These are phyloP conservation scores for Aureobasidium uvarum DNA, from an alignment of 2,329 filamentous ascomycete genomes.

Conservation along the genomic window DNA sequence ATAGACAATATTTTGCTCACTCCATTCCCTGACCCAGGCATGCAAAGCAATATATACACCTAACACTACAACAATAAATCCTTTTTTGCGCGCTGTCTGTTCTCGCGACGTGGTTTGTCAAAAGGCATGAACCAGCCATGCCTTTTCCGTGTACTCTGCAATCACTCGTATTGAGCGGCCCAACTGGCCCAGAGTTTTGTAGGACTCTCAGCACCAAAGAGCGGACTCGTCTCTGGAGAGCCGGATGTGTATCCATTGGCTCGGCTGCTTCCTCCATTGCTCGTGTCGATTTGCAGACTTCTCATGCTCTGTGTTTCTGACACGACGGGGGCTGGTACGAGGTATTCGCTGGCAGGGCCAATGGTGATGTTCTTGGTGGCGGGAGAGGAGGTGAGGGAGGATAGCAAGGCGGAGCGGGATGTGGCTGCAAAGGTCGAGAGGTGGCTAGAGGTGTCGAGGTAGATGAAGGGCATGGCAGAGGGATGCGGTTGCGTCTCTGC, in stretches of 20 bases:
- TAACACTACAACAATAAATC: slow-evolving; percentile 5
- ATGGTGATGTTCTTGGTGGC: slow-evolving; percentile 23
- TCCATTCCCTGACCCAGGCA: not conserved
- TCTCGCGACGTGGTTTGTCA: not conserved
- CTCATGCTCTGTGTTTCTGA: slow-evolving; percentile 13
- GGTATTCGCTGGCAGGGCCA: slow-evolving; percentile 25
- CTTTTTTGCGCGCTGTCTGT: not conserved
- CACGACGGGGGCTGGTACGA: slow-evolving; percentile 17
- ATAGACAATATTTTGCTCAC: not conserved
- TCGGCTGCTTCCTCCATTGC: not conserved
- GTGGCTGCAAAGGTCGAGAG: slow-evolving; percentile 20
- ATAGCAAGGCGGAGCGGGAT: slow-evolving; percentile 4
- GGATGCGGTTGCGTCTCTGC: not conserved
- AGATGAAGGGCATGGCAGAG: slow-evolving; percentile 17
- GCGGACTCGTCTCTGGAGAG: slow-evolving; percentile 27
- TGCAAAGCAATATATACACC: slow-evolving; percentile 5
- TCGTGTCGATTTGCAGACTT: slow-evolving; percentile 16
- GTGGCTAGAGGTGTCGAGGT: slow-evolving; percentile 21
- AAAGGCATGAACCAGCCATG: slow-evolving; percentile 13
- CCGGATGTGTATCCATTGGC: slow-evolving; percentile 9
- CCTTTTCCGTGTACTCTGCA: not conserved
- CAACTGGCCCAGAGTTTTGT: slow-evolving; percentile 41
- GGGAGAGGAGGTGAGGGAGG: slow-evolving; percentile 21
- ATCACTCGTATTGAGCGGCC: slow-evolving; percentile 35
- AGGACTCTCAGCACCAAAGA: slow-evolving; percentile 35